Evolutionary conservation across 768 basidiomycete species (phyloP).

Genomic region (Mycena kentingensis): DNA sequence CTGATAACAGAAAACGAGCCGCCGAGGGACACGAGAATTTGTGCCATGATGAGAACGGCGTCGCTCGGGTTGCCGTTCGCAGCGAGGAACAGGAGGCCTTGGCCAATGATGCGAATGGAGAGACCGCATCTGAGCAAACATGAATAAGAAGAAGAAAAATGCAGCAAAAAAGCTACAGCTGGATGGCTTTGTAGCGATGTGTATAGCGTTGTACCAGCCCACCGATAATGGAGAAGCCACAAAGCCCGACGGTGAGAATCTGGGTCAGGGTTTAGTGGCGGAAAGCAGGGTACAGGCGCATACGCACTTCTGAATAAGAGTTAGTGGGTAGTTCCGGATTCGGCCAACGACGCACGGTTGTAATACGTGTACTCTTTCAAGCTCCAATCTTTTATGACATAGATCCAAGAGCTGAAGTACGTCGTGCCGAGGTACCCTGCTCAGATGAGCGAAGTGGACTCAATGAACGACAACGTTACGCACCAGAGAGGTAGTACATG

Average conservation of each 20-base stretch:
- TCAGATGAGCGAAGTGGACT: no score
- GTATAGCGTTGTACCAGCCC: conserved; percentile 46
- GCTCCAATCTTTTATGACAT: conserved; percentile 34
- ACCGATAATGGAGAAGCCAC: conserved; percentile 49
- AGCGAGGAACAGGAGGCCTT: conserved; percentile 32
- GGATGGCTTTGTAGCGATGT: conserved; percentile 48
- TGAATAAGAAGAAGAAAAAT: no score
- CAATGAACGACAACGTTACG: no score
- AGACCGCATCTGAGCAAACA: no score
- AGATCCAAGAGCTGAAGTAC: conserved; percentile 23
- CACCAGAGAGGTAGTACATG: conserved; percentile 13
- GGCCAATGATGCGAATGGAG: conserved; percentile 30
- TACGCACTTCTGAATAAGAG: background rate
- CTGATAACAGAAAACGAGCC: conserved; percentile 51
- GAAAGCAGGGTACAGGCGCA: background rate
- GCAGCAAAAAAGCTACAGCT: no score
- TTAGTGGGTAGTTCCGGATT: background rate
- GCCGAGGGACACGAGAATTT: conserved; percentile 52
- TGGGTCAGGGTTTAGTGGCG: no score
- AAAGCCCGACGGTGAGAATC: conserved; percentile 44
- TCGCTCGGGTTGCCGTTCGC: conserved; percentile 21
- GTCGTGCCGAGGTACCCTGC: conserved; percentile 8
- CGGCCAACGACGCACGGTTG: conserved; percentile 1
- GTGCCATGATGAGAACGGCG: conserved; percentile 45
- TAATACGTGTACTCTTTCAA: conserved; percentile 23